Base-by-base conservation (phyloP, 805 yeast genomes). In the Yarrowia yakushimensis region DNA sequence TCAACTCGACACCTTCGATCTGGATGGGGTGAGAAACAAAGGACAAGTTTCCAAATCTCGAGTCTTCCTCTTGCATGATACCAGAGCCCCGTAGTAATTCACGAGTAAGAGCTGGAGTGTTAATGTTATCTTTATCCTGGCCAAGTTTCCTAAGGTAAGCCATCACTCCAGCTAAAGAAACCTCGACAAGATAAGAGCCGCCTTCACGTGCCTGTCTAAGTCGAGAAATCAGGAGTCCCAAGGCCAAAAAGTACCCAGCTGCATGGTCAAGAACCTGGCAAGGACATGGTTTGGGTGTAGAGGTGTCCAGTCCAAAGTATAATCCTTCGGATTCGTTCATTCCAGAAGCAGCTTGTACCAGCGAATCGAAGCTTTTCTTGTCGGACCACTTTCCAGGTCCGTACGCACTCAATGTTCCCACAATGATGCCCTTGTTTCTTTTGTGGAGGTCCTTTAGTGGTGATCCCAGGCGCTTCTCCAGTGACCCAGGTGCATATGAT, bases 201-300 rank as follows among this genome's bases (percentile, higher is more conserved):
- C 55, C 55, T 31, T 48, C 55, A 31, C 30, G 37, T 20, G 55
- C 10, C n/a, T 48, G 55, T 20, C 39, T 20, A 4, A 48, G 39
- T 39, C 55, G 55, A 22, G 55, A n/a, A 4, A 48, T 10, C 30
- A 48, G 4, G 1, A 48, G 9, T 11, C 55, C 55, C 20, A 48
- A n/a, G 15, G 55, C 55, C 39, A 48, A 22, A 31, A 48, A 48
- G 55, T 48, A 48, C 2, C 55, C 55, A 4, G 55, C 55, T 22
- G 55, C 55, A 31, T 48, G 55, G 11, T 48, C 55, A 4, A 48
- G 39, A 2, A 48, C 55, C n/a, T 48, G 55, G 15, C 55, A 48
- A 22, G 55, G 55, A n/a, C 55, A 48, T 4, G 20, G 28, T 22
- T 48, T 48, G 11, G 55, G 55, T 4, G 28, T 20, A 18, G 22